Evolutionary conservation across 805 yeast species (phyloP), one percentile per base, ranked within the genome.

Genomic region (Candida anglica): DNA sequence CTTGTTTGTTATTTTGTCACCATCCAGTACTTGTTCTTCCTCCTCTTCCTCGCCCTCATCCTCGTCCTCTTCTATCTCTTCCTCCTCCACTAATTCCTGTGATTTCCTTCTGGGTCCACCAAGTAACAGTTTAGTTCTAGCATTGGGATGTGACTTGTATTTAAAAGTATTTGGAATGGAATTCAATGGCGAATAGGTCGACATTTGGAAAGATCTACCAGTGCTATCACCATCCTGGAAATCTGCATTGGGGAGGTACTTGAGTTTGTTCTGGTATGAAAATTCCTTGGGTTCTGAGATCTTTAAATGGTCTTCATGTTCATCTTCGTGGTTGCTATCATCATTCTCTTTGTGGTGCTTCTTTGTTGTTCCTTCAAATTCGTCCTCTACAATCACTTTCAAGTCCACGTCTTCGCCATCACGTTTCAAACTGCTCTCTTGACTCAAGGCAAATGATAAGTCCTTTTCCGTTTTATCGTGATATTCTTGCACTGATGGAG

Each of bases 131-230:
- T 41, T 66, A 2, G 73, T 60, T 35, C 51, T 58, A 15, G 73
- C 73, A 38, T 65, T 66, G 5, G 71, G 71, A 40, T 63, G 68
- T n/a, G 66, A 57, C 41, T 65, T 66, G 37, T 65, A 58, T 38
- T 64, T 60, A 53, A 66, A 66, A 1, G 73, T 66, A 37, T 66
- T 66, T 15, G 73, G 71, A 15, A 63, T 61, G 2, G 70, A 63
- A 5, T 40, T 42, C 2, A 51, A 28, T 3, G 47, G 51, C 17
- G 48, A 42, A 27, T 26, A 27, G 14, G 30, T 19, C 27, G 22
- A 19, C 11, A 32, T 4, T 15, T 33, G 30, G 23, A 27, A 28
- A 14, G 36, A 23, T 17, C 28, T 25, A 5, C 36, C 34, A 17
- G 40, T 22, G 28, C 39, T 38, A 26, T 41, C 43, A 16, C 49